These are phyloP conservation scores for Physcomitrellopsis africana DNA, from an alignment of 225 moss, liverwort and hornwort species.

Conservation along the genomic window DNA sequence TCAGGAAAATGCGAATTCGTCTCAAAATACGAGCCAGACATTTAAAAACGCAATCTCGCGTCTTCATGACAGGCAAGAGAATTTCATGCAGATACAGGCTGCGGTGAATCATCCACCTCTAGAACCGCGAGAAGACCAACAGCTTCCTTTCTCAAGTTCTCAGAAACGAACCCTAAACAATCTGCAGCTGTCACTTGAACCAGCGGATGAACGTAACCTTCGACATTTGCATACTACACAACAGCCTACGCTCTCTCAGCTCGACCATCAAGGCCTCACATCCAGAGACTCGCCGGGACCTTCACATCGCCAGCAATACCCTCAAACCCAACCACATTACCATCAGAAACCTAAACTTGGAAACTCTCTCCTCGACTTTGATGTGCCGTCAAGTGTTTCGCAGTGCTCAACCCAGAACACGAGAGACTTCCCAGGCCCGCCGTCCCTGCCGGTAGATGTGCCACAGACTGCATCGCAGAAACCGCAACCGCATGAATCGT, in stretches of 20 bases:
- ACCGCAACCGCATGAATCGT: conserved; percentile 9
- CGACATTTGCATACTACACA: conserved; percentile 40
- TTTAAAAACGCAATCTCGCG: not conserved
- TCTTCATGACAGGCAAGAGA: conserved; percentile 21
- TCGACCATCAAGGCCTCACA: conserved; percentile 18
- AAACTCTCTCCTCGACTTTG: not conserved
- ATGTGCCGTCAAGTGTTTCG: not conserved
- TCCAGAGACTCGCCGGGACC: too few species aligned
- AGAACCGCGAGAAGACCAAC: conserved; percentile 13
- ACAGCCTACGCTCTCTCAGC: conserved; percentile 4
- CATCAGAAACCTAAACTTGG: conserved; percentile 21
- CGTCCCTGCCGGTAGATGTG: conserved; percentile 5
- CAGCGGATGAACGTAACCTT: conserved; percentile 50
- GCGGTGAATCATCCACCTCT: not conserved
- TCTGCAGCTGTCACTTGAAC: conserved; percentile 56
- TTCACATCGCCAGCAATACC: too few species aligned
- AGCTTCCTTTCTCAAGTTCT: conserved; percentile 33
- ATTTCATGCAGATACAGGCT: not conserved
- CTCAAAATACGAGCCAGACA: not conserved
- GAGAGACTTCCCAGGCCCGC: not conserved
- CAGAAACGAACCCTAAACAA: conserved; percentile 42
- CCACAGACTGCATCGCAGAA: not conserved
- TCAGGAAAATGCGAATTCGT: conserved; percentile 33
- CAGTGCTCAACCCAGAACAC: conserved; percentile 6
- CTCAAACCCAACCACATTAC: conserved; percentile 17